Evolutionary conservation across 345 rosid species (phyloP).

Genomic region (Nasturtium officinale): DNA sequence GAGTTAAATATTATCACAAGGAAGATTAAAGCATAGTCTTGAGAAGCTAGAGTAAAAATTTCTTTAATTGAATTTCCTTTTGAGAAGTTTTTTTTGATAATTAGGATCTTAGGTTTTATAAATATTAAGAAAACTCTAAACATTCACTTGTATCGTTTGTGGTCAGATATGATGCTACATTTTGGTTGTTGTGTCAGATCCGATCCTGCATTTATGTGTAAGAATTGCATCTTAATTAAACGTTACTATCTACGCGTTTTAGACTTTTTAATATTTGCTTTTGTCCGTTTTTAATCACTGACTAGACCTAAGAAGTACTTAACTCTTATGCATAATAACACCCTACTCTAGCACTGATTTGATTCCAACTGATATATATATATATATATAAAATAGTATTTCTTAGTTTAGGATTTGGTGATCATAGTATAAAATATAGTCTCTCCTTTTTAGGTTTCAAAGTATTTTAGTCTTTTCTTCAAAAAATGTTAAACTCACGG

Average conservation of each 20-base stretch:
- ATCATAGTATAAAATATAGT: not conserved
- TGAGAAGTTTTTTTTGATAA: not conserved
- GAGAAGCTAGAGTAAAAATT: not conserved
- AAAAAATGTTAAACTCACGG: not conserved
- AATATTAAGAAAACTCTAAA: not conserved
- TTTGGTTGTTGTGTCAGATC: not conserved
- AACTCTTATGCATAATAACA: not conserved
- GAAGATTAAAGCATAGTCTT: not conserved
- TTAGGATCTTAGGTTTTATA: not conserved
- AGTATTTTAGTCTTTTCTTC: not conserved
- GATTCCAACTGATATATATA: not conserved
- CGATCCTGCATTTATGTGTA: not conserved
- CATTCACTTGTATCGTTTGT: not conserved
- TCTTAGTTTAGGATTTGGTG: not conserved
- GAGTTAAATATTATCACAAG: not conserved
- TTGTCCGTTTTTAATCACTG: slow-evolving; percentile 21
- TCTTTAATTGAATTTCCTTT: too few species aligned
- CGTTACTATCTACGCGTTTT: slow-evolving; percentile 29
- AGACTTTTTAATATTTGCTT: not conserved
- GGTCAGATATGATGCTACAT: slow-evolving; percentile 3
- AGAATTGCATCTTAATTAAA: not conserved
- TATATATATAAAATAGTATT: too few species aligned
- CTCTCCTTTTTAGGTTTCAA: not conserved
- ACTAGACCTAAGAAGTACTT: not conserved
- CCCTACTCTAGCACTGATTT: not conserved